Percentiles rank a stretch among this genome's conserved stretches.
Conservation (phyloP, 768 basidiomycete species). For the Clathrus columnatus region DNA sequence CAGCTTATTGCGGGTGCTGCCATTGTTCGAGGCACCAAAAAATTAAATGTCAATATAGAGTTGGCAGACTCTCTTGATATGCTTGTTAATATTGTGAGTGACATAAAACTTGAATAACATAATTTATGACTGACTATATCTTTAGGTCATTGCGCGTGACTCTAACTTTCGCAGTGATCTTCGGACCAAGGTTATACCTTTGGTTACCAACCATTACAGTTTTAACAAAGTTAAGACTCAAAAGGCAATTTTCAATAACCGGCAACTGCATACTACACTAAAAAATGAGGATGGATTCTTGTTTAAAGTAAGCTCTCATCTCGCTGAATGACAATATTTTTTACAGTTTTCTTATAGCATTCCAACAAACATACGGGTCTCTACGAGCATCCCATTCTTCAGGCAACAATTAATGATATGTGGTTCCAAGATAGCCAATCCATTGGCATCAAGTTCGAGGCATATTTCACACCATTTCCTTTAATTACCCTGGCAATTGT, state of each 20-base stretch:
- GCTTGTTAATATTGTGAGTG: no score
- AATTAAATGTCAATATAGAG: no score
- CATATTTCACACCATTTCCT: not conserved
- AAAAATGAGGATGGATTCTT: not conserved
- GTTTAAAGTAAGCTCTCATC: not conserved
- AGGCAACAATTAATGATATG: not conserved
- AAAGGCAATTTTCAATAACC: slow-evolving; percentile 13
- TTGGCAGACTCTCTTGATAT: no score
- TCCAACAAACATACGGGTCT: not conserved
- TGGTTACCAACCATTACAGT: slow-evolving; percentile 3
- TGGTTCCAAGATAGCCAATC: not conserved
- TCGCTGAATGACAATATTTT: not conserved
- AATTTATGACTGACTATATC: not conserved
- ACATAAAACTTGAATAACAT: not conserved
- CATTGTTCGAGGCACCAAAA: no score
- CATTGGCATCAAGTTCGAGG: not conserved
- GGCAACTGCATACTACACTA: no score
- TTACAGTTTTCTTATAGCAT: not conserved
- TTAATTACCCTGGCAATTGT: no score
- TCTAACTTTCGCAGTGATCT: slow-evolving; percentile 10
- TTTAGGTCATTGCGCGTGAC: slow-evolving; percentile 6
- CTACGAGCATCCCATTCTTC: not conserved
- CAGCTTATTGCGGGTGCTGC: not conserved
- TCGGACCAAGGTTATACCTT: not conserved
- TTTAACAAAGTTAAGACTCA: slow-evolving; percentile 6